Conservation (phyloP, 768 basidiomycete genomes). For the Cyathus striatus region DNA sequence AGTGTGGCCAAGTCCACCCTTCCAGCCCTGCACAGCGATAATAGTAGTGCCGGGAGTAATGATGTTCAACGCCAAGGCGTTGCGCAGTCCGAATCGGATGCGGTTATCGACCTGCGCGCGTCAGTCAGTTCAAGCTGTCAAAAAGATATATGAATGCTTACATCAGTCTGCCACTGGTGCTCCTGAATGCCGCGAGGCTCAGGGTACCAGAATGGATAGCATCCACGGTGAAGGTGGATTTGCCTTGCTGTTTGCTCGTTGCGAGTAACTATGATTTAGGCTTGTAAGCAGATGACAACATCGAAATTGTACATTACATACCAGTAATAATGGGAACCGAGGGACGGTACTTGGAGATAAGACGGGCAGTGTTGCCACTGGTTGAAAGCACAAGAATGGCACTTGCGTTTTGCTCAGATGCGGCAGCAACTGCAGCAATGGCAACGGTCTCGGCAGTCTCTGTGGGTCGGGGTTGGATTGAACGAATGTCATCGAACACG, state of each 20-base stretch:
- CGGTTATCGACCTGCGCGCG: slow-evolving; percentile 74
- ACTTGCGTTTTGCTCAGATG: slow-evolving; percentile 90
- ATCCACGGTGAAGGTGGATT: slow-evolving; percentile 93
- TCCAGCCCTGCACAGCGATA: slow-evolving; percentile 99
- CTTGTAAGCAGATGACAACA: too few relatives aligned
- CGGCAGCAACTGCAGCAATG: slow-evolving; percentile 92
- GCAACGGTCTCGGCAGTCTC: slow-evolving; percentile 95
- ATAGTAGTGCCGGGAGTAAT: slow-evolving; percentile 86
- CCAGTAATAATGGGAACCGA: slow-evolving; percentile 91
- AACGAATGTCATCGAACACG: slow-evolving; percentile 83
- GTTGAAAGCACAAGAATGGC: slow-evolving; percentile 97
- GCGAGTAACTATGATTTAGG: slow-evolving; percentile 88
- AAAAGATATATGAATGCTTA: slow-evolving; percentile 29
- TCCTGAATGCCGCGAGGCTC: slow-evolving; percentile 87
- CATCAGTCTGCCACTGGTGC: slow-evolving; percentile 97
- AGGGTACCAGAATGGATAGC: slow-evolving; percentile 95
- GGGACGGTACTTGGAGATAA: slow-evolving; percentile 96
- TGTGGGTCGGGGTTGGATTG: slow-evolving; percentile 80
- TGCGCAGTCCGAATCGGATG: slow-evolving; percentile 82
- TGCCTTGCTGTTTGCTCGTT: slow-evolving; percentile 95
- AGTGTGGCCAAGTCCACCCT: slow-evolving; percentile 93
- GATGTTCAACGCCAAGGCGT: slow-evolving; percentile 78
- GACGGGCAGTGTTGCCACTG: slow-evolving; percentile 91
- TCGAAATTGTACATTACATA: slow-evolving; percentile 24
- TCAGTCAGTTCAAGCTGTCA: slow-evolving; percentile 6